phyloP scores from a whole-genome alignment of 129 eudicot species.

The Flaveria trinervia region DNA sequence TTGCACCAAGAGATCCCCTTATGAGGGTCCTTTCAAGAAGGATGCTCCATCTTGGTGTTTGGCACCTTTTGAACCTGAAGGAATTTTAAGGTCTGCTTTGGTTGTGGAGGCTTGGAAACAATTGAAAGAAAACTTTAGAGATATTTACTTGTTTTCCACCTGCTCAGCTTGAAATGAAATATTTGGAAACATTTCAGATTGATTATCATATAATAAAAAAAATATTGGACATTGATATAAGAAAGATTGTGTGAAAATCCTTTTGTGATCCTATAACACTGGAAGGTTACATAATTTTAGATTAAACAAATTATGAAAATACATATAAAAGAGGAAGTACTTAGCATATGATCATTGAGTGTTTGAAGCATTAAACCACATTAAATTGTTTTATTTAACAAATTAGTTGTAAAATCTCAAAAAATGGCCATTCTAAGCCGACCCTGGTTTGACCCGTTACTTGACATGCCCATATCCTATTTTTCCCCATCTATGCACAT shows the following conservation, averaged over 20 bases:
- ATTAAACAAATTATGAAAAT: no score
- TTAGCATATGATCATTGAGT: no score
- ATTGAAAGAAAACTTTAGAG: background rate
- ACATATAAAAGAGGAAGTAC: no score
- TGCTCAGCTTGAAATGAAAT: constrained; percentile 4
- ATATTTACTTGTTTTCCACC: background rate
- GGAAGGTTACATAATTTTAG: no score
- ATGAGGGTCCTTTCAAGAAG: constrained; percentile 68
- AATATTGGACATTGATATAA: background rate
- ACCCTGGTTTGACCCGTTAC: background rate
- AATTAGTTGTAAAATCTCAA: background rate
- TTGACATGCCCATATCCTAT: background rate
- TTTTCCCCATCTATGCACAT: background rate
- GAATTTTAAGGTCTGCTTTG: constrained; percentile 64
- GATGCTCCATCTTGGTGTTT: constrained; percentile 92
- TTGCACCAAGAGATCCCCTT: constrained; percentile 73
- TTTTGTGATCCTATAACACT: no score
- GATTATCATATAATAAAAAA: background rate
- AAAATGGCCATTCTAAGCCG: background rate
- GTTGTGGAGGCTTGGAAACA: background rate
- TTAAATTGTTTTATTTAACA: background rate
- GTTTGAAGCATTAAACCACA: no score
- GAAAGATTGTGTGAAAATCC: background rate
- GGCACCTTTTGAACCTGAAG: constrained; percentile 98
- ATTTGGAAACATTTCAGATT: background rate